Evolutionary conservation across 208 protist species (phyloP).

Genomic region (Wallacemonas rigidus): DNA sequence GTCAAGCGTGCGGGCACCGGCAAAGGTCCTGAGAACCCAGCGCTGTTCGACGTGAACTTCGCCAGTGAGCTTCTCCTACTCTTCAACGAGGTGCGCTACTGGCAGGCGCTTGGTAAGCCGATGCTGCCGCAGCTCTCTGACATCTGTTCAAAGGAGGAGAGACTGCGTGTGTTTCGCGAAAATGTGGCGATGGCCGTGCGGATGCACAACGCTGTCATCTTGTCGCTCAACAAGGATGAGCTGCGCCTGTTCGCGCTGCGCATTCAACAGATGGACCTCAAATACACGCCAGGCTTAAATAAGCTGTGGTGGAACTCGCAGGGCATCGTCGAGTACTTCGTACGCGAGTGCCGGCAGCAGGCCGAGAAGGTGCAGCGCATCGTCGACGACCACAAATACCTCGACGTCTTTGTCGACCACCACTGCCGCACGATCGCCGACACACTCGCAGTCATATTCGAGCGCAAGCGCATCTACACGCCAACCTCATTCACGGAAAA

Average conservation of each 20-base stretch:
- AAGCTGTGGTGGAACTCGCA: constrained; percentile 95
- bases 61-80: constrained; percentile 90
- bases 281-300: constrained; percentile 91
- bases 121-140: constrained; percentile 87
- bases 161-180: constrained; percentile 95
- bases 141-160: constrained; percentile 89
- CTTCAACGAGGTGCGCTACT: constrained; percentile 96
- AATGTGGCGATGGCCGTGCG: constrained; percentile 95
- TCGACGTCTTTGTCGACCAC: constrained; percentile 82
- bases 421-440: constrained; percentile 92
- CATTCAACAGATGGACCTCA: constrained; percentile 91
- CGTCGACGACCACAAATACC: constrained; percentile 95
- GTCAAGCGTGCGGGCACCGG: constrained; percentile 54
- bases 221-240: constrained; percentile 87
- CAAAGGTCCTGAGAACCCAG: constrained; percentile 48
- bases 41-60: constrained; percentile 94
- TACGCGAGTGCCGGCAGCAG: constrained; percentile 91
- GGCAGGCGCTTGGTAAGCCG: constrained; percentile 88
- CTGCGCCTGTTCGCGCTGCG: constrained; percentile 94
- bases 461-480: constrained; percentile 94
- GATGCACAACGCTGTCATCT: constrained; percentile 95
- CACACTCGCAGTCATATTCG: constrained; percentile 93
- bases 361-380: constrained; percentile 83
- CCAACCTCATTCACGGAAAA: constrained; percentile 84
- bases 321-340: constrained; percentile 95